Evolutionary conservation across 768 basidiomycete genomes (phyloP).

Genomic region (Tylopilus vinaceipallidus): DNA sequence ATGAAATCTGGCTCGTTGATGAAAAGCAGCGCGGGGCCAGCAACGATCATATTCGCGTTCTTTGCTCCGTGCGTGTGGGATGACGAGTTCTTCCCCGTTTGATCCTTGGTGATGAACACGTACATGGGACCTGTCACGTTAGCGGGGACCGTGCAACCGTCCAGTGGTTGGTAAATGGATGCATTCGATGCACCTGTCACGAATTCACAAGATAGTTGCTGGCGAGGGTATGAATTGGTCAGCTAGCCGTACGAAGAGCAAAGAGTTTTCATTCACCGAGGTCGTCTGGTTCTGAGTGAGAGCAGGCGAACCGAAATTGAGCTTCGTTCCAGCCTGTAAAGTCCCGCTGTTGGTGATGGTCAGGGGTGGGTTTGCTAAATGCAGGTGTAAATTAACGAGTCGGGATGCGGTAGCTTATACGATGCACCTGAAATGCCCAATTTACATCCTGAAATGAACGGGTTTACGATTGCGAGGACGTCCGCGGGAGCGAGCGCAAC

Average conservation of each 20-base stretch:
- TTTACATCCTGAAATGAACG: constrained; percentile 70
- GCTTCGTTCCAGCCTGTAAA: constrained; percentile 52
- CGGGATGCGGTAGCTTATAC: neutral
- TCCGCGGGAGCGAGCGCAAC: constrained; percentile 66
- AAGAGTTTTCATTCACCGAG: constrained; percentile 38
- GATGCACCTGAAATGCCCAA: constrained; percentile 53
- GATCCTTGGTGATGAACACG: constrained; percentile 64
- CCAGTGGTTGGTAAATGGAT: constrained; percentile 58
- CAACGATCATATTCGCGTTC: constrained; percentile 41
- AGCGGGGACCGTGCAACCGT: constrained; percentile 59
- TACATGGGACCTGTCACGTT: constrained; percentile 75
- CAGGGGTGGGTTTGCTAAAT: constrained; percentile 56
- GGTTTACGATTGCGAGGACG: constrained; percentile 64
- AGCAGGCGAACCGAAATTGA: constrained; percentile 59
- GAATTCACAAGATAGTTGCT: constrained; percentile 75
- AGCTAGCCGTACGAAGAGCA: neutral
- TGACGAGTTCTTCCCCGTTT: constrained; percentile 55
- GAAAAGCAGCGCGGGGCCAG: constrained; percentile 69
- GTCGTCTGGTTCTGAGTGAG: constrained; percentile 52
- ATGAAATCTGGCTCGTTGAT: constrained; percentile 56
- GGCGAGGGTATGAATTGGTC: constrained; percentile 6
- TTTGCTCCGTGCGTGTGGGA: constrained; percentile 42
- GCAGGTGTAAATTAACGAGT: neutral
- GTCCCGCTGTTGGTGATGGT: constrained; percentile 62
- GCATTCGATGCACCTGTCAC: constrained; percentile 57